phyloP scores from a whole-genome alignment of 345 rosid species.

The Melastoma malabathricum region DNA sequence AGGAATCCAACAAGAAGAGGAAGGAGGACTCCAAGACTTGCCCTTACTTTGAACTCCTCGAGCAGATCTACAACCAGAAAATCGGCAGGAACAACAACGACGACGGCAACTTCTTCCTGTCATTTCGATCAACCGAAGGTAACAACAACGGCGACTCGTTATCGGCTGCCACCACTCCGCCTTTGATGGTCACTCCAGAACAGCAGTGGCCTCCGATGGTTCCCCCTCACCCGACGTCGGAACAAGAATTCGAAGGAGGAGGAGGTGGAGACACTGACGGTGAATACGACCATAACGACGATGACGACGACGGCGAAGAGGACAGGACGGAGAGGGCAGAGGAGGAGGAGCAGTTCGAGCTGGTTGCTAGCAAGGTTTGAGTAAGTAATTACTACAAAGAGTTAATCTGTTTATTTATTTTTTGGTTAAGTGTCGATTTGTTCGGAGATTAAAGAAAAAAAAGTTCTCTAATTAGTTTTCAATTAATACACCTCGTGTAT shows the following conservation, averaged over 20 bases:
- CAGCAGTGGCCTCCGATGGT: conserved; percentile 53
- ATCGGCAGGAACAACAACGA: conserved; percentile 6
- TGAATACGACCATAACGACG: conserved; percentile 17
- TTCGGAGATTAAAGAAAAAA: too few relatives aligned
- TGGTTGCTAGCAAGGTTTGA: too few relatives aligned
- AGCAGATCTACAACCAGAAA: conserved; percentile 39
- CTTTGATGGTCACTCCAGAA: conserved; percentile 50
- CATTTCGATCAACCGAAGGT: too few relatives aligned
- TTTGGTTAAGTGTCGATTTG: too few relatives aligned
- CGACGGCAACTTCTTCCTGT: too few relatives aligned
- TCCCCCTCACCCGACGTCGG: conserved; percentile 7
- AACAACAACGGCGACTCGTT: too few relatives aligned
- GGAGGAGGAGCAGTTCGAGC: too few relatives aligned
- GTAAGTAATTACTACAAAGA: too few relatives aligned
- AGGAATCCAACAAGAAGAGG: conserved; percentile 42
- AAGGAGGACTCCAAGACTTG: conserved; percentile 56
- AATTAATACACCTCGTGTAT: too few relatives aligned
- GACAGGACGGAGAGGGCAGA: too few relatives aligned
- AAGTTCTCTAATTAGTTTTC: too few relatives aligned
- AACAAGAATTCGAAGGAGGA: conserved; percentile 9
- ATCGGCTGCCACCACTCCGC: conserved; percentile 12
- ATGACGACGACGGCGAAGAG: conserved; percentile 18
- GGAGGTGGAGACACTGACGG: conserved; percentile 18
- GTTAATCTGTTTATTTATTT: too few relatives aligned
- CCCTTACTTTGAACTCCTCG: conserved; percentile 49